Percentiles rank a stretch among this genome's conserved stretches.
phyloP scores from a whole-genome alignment of 495 filamentous ascomycete species.

The Venustampulla echinocandica region DNA sequence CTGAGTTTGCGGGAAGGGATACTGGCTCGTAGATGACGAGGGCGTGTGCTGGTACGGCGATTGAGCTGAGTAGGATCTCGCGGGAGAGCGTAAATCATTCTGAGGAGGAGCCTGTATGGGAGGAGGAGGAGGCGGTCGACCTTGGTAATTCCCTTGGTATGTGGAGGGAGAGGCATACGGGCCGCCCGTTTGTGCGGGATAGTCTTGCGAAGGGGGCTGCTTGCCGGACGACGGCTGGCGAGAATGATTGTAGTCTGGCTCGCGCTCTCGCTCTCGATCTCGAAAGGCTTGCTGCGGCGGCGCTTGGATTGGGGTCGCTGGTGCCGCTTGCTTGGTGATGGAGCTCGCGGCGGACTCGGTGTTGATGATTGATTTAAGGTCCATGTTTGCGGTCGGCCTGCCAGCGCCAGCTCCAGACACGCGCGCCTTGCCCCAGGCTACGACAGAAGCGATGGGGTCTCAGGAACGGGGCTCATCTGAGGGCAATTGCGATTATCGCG shows the following conservation, averaged over 20 bases:
- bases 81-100: slow-evolving; percentile 45
- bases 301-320: slow-evolving; percentile 40
- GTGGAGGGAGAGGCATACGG: slow-evolving; percentile 27
- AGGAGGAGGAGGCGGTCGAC: slow-evolving; percentile 37
- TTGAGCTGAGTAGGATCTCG: slow-evolving; percentile 32
- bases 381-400: slow-evolving; percentile 35
- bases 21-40: slow-evolving; percentile 29
- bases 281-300: slow-evolving; percentile 34
- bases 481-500: neutral
- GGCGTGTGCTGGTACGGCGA: slow-evolving; percentile 43
- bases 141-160: slow-evolving; percentile 36
- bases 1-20: slow-evolving; percentile 39
- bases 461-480: slow-evolving; percentile 16
- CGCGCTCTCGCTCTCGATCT: no score
- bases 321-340: slow-evolving; percentile 26
- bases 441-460: slow-evolving; percentile 11
- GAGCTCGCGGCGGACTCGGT: slow-evolving; percentile 30
- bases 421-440: slow-evolving; percentile 20
- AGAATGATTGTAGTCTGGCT: slow-evolving; percentile 37
- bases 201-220: slow-evolving; percentile 33
- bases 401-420: slow-evolving; percentile 18
- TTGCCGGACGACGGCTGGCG: slow-evolving; percentile 35
- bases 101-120: slow-evolving; percentile 39
- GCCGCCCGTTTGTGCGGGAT: slow-evolving; percentile 24
- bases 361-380: slow-evolving; percentile 49